phyloP scores from a whole-genome alignment of 768 basidiomycete genomes.

The Russula olivacea region DNA sequence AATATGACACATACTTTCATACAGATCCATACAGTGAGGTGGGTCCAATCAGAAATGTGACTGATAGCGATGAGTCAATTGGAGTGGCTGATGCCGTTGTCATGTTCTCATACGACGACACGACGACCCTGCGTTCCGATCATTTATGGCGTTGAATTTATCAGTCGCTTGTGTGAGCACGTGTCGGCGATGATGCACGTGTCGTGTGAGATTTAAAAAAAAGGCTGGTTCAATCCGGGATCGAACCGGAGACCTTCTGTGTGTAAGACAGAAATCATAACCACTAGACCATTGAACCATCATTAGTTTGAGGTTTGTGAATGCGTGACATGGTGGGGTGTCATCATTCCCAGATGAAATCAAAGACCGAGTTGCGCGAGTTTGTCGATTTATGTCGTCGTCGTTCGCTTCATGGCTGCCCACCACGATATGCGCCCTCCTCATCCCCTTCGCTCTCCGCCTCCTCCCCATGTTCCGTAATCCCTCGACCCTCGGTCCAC shows the following conservation, averaged over 20 bases:
- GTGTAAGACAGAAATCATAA: conserved; percentile 30
- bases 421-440: conserved; percentile 6
- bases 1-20: background rate
- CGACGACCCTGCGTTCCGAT: background rate
- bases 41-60: background rate
- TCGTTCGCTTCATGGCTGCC: conserved; percentile 13
- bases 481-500: background rate
- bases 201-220: background rate
- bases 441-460: conserved; percentile 5
- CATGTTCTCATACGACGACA: background rate
- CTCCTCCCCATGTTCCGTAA: background rate
- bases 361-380: background rate
- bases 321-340: background rate
- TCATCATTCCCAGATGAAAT: background rate
- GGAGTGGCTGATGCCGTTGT: background rate
- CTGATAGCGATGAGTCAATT: background rate
- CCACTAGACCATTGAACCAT: conserved; percentile 29
- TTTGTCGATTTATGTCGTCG: background rate
- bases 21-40: background rate
- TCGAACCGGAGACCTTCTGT: conserved; percentile 29
- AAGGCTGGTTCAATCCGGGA: conserved; percentile 26
- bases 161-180: background rate
- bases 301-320: accelerated
- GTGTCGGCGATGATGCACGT: background rate
- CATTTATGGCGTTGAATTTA: background rate